Conservation (phyloP, 768 basidiomycete species). For the Hygrocybe coccinea region DNA sequence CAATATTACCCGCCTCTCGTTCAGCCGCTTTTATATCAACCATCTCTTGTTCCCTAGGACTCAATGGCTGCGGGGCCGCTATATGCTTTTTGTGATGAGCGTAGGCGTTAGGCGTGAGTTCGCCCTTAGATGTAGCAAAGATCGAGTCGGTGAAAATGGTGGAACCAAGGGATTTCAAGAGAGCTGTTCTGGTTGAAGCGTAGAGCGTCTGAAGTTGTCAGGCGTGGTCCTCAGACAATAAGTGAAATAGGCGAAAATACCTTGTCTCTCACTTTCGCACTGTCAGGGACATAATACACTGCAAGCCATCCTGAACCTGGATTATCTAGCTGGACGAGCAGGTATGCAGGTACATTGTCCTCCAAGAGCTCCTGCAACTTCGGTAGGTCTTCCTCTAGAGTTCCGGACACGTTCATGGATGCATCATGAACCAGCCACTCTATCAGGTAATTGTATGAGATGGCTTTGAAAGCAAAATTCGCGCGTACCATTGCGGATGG, state of each 20-base stretch:
- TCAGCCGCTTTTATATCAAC: constrained; percentile 75
- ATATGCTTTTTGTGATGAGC: constrained; percentile 65
- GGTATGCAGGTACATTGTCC: constrained; percentile 65
- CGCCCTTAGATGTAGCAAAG: constrained; percentile 71
- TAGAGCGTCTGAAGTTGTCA: constrained; percentile 68
- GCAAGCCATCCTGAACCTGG: constrained; percentile 64
- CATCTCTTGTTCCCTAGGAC: constrained; percentile 76
- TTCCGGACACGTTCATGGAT: constrained; percentile 43
- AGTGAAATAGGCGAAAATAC: constrained; percentile 33
- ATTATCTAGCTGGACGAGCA: constrained; percentile 61
- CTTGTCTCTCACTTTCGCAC: constrained; percentile 78
- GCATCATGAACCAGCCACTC: constrained; percentile 64
- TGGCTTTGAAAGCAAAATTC: constrained; percentile 10
- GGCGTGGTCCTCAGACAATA: neutral
- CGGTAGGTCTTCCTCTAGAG: constrained; percentile 58
- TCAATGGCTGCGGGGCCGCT: constrained; percentile 77
- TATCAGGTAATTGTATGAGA: constrained; percentile 28
- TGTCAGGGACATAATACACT: constrained; percentile 78
- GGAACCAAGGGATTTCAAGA: constrained; percentile 72
- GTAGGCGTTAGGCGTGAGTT: constrained; percentile 66
- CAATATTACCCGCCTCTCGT: constrained; percentile 43
- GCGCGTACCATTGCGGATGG: constrained; percentile 64
- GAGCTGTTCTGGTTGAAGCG: constrained; percentile 67
- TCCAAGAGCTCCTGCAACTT: constrained; percentile 55
- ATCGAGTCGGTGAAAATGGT: constrained; percentile 64